Evolutionary conservation across 805 yeast genomes (phyloP), one percentile per base, ranked within the genome.

Genomic region (Metschnikowia corniflorae): DNA sequence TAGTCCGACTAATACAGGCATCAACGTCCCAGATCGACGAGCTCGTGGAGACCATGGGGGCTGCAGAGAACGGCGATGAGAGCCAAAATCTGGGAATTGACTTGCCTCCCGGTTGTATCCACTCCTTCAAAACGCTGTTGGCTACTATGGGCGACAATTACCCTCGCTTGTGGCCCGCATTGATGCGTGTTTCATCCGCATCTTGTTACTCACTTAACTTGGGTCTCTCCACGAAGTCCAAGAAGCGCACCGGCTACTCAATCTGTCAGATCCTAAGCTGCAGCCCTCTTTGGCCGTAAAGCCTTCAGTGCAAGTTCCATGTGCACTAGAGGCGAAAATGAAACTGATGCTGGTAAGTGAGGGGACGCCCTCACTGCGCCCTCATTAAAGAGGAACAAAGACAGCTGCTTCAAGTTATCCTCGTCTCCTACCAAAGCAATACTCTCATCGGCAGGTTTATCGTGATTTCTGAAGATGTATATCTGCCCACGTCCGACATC

Each of bases 141-240:
- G 54, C 58, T 6, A 51, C 70, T 6, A 53, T 82, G 16, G 65
- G 77, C 33, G 73, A 70, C 2, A 71, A 76, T 49, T 63, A 76
- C 32, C 51, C 60, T 0, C 64, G 0, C 73, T 80, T 47, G 71
- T 78, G n/a, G 69, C 66, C 25, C 73, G 70, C 28, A 72, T 77
- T 26, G 89, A 83, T 53, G 67, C 80, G 12, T 74, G 83, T 43
- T 80, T 79, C 50, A 68, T 82, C 8, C 62, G 51, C 13, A 42
- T 47, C 44, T 42, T 47, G 4, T 40, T 44, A 9, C 39, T 48
- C 22, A 42, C 49, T 7, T 49, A 80, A 7, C 73, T 73, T 50
- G 82, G 85, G 22, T 72, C 85, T 0, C 74, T 82, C 43, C 72
- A 74, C 37, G 93, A 84, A 55, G 61, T 84, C 33, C 71, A 68